Conservation (phyloP, 805 yeast species). For the Hanseniaspora guilliermondii region DNA sequence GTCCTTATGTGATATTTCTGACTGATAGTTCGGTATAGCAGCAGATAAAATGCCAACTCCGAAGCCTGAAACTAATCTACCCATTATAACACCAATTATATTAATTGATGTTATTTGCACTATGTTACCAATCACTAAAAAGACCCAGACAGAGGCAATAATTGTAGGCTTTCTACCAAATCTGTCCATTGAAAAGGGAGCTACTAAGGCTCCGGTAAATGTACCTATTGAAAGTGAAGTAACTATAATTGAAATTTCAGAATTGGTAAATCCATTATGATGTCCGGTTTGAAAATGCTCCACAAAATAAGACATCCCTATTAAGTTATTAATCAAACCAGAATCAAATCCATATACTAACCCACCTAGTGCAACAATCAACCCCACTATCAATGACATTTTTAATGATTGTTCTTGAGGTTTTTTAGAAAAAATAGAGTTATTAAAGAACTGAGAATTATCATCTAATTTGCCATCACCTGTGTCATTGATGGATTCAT, state of each 20-base stretch:
- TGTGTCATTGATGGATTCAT: neutral
- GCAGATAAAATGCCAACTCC: conserved; percentile 73
- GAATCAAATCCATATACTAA: conserved; percentile 84
- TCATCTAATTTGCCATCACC: neutral
- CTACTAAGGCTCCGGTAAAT: conserved; percentile 49
- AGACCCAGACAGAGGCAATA: conserved; percentile 43
- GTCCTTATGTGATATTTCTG: conserved; percentile 71
- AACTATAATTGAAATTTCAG: conserved; percentile 58
- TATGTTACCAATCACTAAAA: conserved; percentile 60
- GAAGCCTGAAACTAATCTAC: conserved; percentile 59
- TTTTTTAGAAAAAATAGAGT: conserved; percentile 21
- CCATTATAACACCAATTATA: conserved; percentile 47
- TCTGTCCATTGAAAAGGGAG: conserved; percentile 55
- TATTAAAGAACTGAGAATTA: conserved; percentile 9
- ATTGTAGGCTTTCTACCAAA: conserved; percentile 62
- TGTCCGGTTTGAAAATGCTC: conserved; percentile 36
- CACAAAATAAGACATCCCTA: conserved; percentile 63
- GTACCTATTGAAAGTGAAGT: conserved; percentile 77
- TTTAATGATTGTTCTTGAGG: conserved; percentile 37
- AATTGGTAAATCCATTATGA: conserved; percentile 41
- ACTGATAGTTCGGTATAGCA: conserved; percentile 69
- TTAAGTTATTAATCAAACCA: conserved; percentile 65
- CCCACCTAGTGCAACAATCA: conserved; percentile 83
- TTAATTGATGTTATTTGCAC: conserved; percentile 48
- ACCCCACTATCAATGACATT: conserved; percentile 62